phyloP scores from a whole-genome alignment of 495 filamentous ascomycete species.

The Penicillium fimorum region DNA sequence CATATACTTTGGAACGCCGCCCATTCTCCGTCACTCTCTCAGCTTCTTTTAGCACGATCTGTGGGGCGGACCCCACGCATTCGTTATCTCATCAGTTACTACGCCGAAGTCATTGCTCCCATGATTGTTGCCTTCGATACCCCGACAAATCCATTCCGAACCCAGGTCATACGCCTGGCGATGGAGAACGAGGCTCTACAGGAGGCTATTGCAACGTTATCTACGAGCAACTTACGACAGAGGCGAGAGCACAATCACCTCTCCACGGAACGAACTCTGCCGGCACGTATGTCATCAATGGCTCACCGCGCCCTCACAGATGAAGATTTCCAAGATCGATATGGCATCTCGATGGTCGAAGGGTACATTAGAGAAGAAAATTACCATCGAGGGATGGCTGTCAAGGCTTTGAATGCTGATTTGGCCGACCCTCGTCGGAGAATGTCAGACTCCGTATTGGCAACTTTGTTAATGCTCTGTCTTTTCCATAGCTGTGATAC shows the following conservation, averaged over 20 bases:
- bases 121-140: constrained; percentile 89
- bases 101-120: constrained; percentile 86
- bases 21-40: constrained; percentile 42
- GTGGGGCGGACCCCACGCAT: constrained; percentile 56
- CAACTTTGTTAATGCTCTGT: constrained; percentile 83
- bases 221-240: constrained; percentile 75
- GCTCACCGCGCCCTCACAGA: constrained; percentile 49
- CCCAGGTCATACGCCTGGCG: constrained; percentile 77
- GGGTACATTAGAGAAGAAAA: constrained; percentile 66
- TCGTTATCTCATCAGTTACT: constrained; percentile 58
- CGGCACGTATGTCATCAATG: constrained; percentile 49
- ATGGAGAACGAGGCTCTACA: constrained; percentile 77
- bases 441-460: constrained; percentile 81
- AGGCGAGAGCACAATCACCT: constrained; percentile 42
- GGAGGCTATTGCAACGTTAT: constrained; percentile 87
- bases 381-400: constrained; percentile 75
- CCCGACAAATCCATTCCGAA: constrained; percentile 79
- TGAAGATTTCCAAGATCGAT: constrained; percentile 35
- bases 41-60: constrained; percentile 45
- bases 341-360: constrained; percentile 35
- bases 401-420: constrained; percentile 78
- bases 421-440: constrained; percentile 71
- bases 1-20: constrained; percentile 25
- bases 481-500: constrained; percentile 93
- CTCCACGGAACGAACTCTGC: constrained; percentile 44